Evolutionary conservation across 108 stramenopile species (phyloP).

Genomic region (Licmophora abbreviata): DNA sequence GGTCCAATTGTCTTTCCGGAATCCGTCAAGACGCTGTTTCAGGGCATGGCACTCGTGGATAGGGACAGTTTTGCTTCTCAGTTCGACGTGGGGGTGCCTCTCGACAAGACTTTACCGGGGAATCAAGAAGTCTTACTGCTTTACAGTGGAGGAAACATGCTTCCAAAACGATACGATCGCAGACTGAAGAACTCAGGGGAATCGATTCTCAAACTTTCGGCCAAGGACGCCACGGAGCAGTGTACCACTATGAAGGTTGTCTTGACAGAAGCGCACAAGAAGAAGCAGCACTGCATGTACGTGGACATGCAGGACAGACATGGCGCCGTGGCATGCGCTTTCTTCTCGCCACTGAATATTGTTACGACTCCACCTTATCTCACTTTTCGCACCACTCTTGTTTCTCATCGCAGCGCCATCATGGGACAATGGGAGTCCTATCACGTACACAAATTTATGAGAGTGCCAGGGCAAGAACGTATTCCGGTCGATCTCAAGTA

Average conservation of each 20-base stretch:
- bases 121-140: conserved; percentile 61
- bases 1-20: conserved; percentile 20
- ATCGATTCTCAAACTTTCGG: conserved; percentile 11
- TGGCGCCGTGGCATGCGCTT: no score
- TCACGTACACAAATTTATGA: conserved; percentile 70
- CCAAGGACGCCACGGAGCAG: conserved; percentile 51
- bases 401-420: no score
- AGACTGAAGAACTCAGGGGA: not conserved
- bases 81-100: conserved; percentile 57
- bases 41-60: conserved; percentile 25
- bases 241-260: conserved; percentile 66
- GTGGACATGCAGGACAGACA: no score
- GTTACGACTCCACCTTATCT: no score
- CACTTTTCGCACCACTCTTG: no score
- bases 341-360: no score
- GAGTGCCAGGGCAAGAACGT: conserved; percentile 12
- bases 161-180: conserved; percentile 22
- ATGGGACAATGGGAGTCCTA: conserved; percentile 73
- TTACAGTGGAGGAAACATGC: conserved; percentile 27
- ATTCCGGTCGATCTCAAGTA: conserved; percentile 10
- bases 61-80: conserved; percentile 39
- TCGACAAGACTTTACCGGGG: conserved; percentile 26
- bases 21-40: conserved; percentile 20
- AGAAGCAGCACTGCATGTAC: conserved; percentile 38
- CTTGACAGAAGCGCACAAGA: conserved; percentile 25